These are phyloP conservation scores for Penicillium sp. DNA, from an alignment of 2,329 filamentous ascomycete species.

Conservation along the genomic window DNA sequence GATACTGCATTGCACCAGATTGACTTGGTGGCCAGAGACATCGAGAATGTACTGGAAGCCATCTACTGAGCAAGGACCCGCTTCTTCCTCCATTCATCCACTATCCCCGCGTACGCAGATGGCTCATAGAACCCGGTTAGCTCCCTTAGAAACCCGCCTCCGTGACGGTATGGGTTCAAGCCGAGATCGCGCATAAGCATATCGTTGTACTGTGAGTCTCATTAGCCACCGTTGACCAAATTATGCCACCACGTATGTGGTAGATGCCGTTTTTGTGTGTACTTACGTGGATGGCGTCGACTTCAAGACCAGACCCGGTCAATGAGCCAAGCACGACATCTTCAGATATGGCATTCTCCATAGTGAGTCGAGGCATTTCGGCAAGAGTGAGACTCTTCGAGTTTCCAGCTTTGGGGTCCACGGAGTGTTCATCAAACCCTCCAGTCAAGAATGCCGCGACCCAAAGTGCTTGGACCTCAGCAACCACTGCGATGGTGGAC, in stretches of 20 bases:
- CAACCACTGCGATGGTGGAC: conserved; percentile 24
- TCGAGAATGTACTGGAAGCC: not conserved
- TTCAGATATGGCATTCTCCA: conserved; percentile 21
- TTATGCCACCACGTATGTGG: too few relatives aligned
- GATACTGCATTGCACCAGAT: not conserved
- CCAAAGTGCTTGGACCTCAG: conserved; percentile 30
- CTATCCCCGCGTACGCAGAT: conserved; percentile 27
- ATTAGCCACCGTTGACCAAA: not conserved
- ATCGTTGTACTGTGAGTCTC: conserved; percentile 26
- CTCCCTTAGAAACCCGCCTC: conserved; percentile 22
- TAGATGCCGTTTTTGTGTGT: not conserved
- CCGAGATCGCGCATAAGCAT: conserved; percentile 27
- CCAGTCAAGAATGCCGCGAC: conserved; percentile 25
- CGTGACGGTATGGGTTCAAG: conserved; percentile 25
- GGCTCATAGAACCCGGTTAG: conserved; percentile 25
- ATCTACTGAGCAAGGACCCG: not conserved
- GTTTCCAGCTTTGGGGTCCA: not conserved
- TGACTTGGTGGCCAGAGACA: not conserved
- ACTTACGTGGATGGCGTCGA: conserved; percentile 25
- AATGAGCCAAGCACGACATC: conserved; percentile 24
- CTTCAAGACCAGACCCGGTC: conserved; percentile 21
- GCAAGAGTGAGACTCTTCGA: not conserved
- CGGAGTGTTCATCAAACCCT: conserved; percentile 11
- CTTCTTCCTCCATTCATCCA: conserved; percentile 24
- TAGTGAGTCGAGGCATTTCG: not conserved